Percentiles rank a stretch among this genome's conserved stretches.
Evolutionary conservation across 192 early-diverging fungal species (phyloP).

Genomic region (Radiomyces spectabilis): DNA sequence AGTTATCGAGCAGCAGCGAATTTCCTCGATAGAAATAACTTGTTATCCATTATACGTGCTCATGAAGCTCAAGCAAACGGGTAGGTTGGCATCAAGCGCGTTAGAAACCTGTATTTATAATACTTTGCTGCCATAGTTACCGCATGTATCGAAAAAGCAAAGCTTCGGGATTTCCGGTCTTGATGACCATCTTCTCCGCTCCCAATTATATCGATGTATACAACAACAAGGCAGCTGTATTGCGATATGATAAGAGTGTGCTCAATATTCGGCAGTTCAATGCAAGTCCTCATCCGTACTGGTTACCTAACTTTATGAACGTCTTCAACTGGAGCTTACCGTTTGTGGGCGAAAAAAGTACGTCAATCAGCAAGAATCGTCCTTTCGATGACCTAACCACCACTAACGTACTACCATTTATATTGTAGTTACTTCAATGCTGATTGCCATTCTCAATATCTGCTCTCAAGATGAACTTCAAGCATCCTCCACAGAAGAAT

Average conservation of each 20-base stretch:
- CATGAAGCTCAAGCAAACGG: conserved; percentile 98
- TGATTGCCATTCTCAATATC: conserved; percentile 86
- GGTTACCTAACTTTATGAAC: conserved; percentile 99
- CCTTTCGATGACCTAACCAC: too few species aligned
- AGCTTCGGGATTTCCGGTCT: conserved; percentile 88
- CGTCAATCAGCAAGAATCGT: too few species aligned
- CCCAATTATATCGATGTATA: conserved; percentile 97
- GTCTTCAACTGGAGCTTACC: conserved; percentile 97
- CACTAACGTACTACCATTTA: too few species aligned
- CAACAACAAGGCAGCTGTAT: conserved; percentile 95
- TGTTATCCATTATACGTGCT: conserved; percentile 93
- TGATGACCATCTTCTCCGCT: conserved; percentile 96
- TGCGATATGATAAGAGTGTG: conserved; percentile 97
- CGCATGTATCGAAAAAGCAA: conserved; percentile 96
- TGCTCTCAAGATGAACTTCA: conserved; percentile 90
- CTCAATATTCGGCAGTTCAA: conserved; percentile 96
- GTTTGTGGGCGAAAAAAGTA: conserved; percentile 96
- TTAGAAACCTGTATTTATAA: too few species aligned
- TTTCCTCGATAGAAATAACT: conserved; percentile 89
- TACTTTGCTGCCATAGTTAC: conserved; percentile 40
- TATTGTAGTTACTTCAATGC: conserved; percentile 84
- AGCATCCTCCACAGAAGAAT: conserved; percentile 53
- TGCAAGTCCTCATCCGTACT: conserved; percentile 93
- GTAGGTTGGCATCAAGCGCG: too few species aligned
- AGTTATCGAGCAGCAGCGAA: conserved; percentile 85